phyloP scores from a whole-genome alignment of 1,284 basidiomycete genomes.

The Trametes hirsuta region DNA sequence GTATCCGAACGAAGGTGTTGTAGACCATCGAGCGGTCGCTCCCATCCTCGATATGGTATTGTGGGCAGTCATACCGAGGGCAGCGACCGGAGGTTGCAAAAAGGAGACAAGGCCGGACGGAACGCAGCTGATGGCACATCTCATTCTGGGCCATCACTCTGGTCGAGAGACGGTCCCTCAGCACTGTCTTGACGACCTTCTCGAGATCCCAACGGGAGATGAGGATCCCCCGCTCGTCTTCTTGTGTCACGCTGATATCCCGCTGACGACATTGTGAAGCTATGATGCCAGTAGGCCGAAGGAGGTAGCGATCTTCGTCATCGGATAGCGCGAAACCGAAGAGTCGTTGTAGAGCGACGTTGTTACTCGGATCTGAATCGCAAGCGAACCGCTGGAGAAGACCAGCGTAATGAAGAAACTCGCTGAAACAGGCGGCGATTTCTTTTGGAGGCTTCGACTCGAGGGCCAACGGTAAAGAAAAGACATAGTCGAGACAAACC shows the following conservation, averaged over 20 bases:
- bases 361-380: conserved; percentile 33
- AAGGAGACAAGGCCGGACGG: conserved; percentile 46
- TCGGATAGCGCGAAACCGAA: conserved; percentile 40
- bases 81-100: conserved; percentile 40
- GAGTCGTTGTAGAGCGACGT: conserved; percentile 35
- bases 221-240: conserved; percentile 1
- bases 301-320: conserved; percentile 30
- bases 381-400: conserved; percentile 38
- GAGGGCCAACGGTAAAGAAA: conserved; percentile 29
- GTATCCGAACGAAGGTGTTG: conserved; percentile 45
- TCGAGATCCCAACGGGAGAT: conserved; percentile 21
- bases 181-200: conserved; percentile 21
- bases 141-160: conserved; percentile 41
- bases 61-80: conserved; percentile 39
- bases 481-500: conserved; percentile 46
- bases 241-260: not conserved
- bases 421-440: conserved; percentile 36
- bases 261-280: not conserved
- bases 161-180: conserved; percentile 35
- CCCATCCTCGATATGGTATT: conserved; percentile 41
- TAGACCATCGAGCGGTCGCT: conserved; percentile 39
- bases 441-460: conserved; percentile 23
- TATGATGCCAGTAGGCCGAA: conserved; percentile 30
- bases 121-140: conserved; percentile 33
- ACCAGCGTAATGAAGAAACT: conserved; percentile 42